Evolutionary conservation across 169 alveolate species (phyloP), one percentile per base, ranked within the genome.

Genomic region (Cryptosporidium baileyi): DNA sequence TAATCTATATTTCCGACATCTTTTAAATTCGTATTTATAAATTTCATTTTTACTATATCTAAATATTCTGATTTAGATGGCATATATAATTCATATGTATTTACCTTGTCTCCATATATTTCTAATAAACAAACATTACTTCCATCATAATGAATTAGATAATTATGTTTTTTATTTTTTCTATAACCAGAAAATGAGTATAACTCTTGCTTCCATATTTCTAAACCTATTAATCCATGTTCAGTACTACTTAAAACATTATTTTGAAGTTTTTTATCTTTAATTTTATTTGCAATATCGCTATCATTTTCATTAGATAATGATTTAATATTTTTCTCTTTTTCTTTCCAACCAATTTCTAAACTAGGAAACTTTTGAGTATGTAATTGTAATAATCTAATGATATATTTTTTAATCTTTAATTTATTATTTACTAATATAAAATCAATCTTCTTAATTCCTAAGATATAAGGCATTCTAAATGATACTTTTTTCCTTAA

Each of bases 181-280:
- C 6, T 54, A 40, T 52, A 74, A n/a, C 85, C 85, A 11, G 36
- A 45, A 74, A 74, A 74, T 38, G 85, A 54, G 43, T 52, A 74
- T 1, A 74, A 51, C 49, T 51, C 65, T 26, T 74, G 85, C 17
- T 51, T 74, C 85, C 85, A 74, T 38, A 74, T 74, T 30, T 74
- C 85, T 44, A 74, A 36, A 8, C 85, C 85, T 17, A 57, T 54
- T 2, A 74, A 28, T 3, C 67, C 65, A 1, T 74, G 65, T 0
- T 1, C 49, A 41, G 17, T 32, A 5, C 8, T 17, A 54, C 13
- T 49, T 34, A 7, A 17, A 9, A 38, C 38, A 36, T 8, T 67
- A 26, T 4, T 22, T n/a, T n/a, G 52, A 51, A 17, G 9, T 19
- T 28, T 44, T n/a, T 30, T 32, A 22, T 47, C 59, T n/a, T 9